These are phyloP conservation scores for Cyberlindnera meyerae DNA, from an alignment of 805 yeast species.

Conservation along the genomic window DNA sequence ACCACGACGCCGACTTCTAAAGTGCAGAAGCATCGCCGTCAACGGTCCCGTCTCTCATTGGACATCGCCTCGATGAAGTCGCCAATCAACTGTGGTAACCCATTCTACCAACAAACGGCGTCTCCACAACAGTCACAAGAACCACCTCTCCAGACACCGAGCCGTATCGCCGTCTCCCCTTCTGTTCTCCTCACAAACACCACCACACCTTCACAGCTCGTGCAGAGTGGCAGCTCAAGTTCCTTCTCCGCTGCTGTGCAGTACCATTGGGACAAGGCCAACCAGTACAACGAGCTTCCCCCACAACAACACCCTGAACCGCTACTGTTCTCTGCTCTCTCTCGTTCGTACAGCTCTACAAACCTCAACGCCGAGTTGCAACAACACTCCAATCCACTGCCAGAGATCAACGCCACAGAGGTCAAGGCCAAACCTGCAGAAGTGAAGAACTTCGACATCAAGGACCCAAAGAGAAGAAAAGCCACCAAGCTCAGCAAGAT, in stretches of 20 bases:
- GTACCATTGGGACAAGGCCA: slow-evolving; percentile 25
- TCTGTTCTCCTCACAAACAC: slow-evolving; percentile 19
- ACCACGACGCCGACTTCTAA: slow-evolving; percentile 8
- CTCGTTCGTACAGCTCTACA: slow-evolving; percentile 14
- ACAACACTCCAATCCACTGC: too few relatives aligned
- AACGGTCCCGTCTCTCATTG: slow-evolving; percentile 17
- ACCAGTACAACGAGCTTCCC: slow-evolving; percentile 4
- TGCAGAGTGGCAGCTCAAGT: not conserved
- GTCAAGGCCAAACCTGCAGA: slow-evolving; percentile 10
- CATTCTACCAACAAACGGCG: slow-evolving; percentile 39
- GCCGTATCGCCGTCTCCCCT: slow-evolving; percentile 20
- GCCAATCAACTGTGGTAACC: slow-evolving; percentile 39
- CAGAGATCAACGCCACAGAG: too few relatives aligned
- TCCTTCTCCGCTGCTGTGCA: slow-evolving; percentile 24
- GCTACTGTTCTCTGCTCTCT: not conserved
- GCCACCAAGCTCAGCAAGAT: slow-evolving; percentile 13
- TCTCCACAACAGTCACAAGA: slow-evolving; percentile 30
- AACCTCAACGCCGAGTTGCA: too few relatives aligned
- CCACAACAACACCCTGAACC: slow-evolving; percentile 1
- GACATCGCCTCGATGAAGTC: slow-evolving; percentile 12
- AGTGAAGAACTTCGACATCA: slow-evolving; percentile 11
- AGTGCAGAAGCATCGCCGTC: slow-evolving; percentile 16
- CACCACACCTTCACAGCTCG: too few relatives aligned
- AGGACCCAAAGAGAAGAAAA: slow-evolving; percentile 35
- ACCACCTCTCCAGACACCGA: slow-evolving; percentile 24